Conservation (phyloP, 768 basidiomycete genomes). For the Agaricus sinodeliciosus region DNA sequence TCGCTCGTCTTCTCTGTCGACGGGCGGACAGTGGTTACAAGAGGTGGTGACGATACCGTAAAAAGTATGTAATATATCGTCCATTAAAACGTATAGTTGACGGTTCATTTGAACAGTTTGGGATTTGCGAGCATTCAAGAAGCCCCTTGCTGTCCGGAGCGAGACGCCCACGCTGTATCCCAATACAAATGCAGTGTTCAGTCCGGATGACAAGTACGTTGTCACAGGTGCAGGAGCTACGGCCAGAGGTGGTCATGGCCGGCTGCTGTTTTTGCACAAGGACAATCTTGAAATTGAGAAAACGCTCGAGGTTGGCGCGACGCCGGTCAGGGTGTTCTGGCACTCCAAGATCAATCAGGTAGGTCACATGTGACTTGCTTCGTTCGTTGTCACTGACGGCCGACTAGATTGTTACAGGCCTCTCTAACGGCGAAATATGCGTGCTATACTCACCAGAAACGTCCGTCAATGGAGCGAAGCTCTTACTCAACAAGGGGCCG, state of each 20-base stretch:
- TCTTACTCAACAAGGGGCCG: slow-evolving; percentile 83
- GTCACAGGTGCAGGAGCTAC: slow-evolving; percentile 76
- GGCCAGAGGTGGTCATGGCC: slow-evolving; percentile 61
- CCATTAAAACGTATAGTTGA: slow-evolving; percentile 6
- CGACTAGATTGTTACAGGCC: slow-evolving; percentile 74
- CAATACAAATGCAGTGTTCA: slow-evolving; percentile 90
- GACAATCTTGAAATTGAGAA: slow-evolving; percentile 64
- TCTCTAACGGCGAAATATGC: slow-evolving; percentile 82
- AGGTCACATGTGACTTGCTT: slow-evolving; percentile 20
- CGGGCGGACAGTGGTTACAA: slow-evolving; percentile 74
- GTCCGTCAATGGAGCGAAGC: slow-evolving; percentile 88
- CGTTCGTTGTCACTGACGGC: slow-evolving; percentile 13
- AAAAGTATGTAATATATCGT: slow-evolving; percentile 61
- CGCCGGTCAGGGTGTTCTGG: slow-evolving; percentile 89
- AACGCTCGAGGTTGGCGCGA: slow-evolving; percentile 61
- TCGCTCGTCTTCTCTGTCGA: slow-evolving; percentile 88
- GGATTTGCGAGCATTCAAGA: slow-evolving; percentile 90
- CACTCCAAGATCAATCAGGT: slow-evolving; percentile 98
- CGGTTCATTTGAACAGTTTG: slow-evolving; percentile 54
- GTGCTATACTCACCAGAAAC: slow-evolving; percentile 90
- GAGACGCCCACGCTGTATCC: slow-evolving; percentile 78
- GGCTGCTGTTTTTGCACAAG: slow-evolving; percentile 67
- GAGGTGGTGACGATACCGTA: slow-evolving; percentile 93
- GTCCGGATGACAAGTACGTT: slow-evolving; percentile 87
- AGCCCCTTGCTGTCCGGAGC: slow-evolving; percentile 66